Evolutionary conservation across 805 yeast genomes (phyloP), one percentile per base, ranked within the genome.

Genomic region (Monosporozyma yasuniensis): DNA sequence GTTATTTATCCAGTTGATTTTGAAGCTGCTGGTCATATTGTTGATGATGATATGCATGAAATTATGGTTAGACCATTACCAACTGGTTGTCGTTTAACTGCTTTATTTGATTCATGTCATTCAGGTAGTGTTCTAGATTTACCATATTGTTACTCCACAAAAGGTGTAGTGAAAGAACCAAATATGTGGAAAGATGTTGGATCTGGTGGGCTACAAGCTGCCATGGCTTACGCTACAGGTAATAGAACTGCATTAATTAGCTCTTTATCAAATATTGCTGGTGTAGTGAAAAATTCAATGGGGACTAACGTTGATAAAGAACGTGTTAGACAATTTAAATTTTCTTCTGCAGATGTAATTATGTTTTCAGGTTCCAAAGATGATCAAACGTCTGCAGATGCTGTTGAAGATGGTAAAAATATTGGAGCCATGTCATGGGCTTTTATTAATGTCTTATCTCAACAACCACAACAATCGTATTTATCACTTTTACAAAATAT

Each of bases 371-470:
- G 95, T 4, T 87, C 95, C 56, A 85, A 84, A 62, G 96, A 87
- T 66, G 74, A 78, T 47, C 95, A 87, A 67, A 87, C 95, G 0
- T 77, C 84, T 30, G 95, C 95, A 6, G 95, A 87, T 65, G 84
- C 95, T 0, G 72, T 70, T 19, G 87, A 83, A 61, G 80, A 78
- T 37, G 89, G 90, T 25, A 68, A 66, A 11, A 77, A 81, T 41
- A 84, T 93, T 0, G 96, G 96, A 50, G 96, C 96, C 3, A 83
- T 87, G 86, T 82, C 89, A 22, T 84, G 79, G 68, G 83, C 95
- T 0, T 85, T 87, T 59, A 72, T 85, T 44, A 72, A 74, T 52
- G 90, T 84, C 8, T 67, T 87, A 71, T 58, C 68, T 23, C 69
- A 73, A 46, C 78, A 80, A 59, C 82, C 86, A 7, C 74, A 76